Evolutionary conservation across 73 alveolate genomes (phyloP).

Genomic region (Tetrahymena elliotti): DNA sequence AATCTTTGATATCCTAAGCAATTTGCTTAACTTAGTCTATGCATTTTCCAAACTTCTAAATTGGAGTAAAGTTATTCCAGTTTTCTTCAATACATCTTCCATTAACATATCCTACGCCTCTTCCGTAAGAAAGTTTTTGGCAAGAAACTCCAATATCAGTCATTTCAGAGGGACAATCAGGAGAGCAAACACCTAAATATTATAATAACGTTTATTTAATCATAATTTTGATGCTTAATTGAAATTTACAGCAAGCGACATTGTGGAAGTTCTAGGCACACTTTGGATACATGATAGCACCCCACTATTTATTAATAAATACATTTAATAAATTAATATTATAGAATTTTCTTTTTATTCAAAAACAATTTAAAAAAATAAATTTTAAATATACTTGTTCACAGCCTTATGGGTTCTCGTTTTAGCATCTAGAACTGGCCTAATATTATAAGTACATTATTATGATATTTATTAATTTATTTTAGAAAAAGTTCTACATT

Average conservation of each 20-base stretch:
- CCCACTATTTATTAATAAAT: background rate
- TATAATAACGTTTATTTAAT: background rate
- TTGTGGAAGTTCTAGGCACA: slow-evolving; percentile 27
- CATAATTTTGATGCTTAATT: background rate
- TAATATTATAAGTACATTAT: background rate
- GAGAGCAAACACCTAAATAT: slow-evolving; percentile 31
- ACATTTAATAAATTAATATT: no score
- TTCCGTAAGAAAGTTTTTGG: slow-evolving; percentile 25
- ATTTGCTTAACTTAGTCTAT: background rate
- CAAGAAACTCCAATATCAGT: slow-evolving; percentile 42
- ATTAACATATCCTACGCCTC: slow-evolving; percentile 29
- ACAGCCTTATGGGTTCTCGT: slow-evolving; percentile 28
- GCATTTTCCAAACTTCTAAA: background rate
- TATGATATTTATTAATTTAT: background rate
- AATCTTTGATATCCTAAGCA: background rate
- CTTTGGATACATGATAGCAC: slow-evolving; percentile 28
- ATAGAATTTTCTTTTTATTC: no score
- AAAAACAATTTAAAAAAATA: no score
- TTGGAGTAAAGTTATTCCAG: background rate
- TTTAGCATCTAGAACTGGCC: background rate
- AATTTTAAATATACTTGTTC: background rate
- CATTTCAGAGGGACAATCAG: slow-evolving; percentile 21
- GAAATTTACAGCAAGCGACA: slow-evolving; percentile 20
- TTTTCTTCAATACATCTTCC: background rate
- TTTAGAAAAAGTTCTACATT: background rate